A percentile compares a stretch with the other conserved stretches of the same genome.
These are phyloP conservation scores for Spinacia oleracea DNA, from an alignment of 179 eudicot genomes.

Conservation along the genomic window DNA sequence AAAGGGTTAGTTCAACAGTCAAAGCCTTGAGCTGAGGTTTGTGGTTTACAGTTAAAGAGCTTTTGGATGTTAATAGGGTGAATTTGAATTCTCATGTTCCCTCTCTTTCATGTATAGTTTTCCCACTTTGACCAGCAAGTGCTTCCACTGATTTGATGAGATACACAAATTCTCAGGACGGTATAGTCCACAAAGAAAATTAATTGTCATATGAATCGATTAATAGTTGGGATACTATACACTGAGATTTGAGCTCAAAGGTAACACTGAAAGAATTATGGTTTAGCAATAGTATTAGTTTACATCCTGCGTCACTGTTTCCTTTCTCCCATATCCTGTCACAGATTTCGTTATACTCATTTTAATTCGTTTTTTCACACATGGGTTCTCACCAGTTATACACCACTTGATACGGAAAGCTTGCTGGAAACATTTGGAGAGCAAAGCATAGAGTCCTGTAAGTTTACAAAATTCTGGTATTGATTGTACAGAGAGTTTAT, in stretches of 20 bases:
- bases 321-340: background rate
- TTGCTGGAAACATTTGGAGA: constrained; percentile 72
- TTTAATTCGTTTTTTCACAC: constrained; percentile 10
- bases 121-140: background rate
- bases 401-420: constrained; percentile 81
- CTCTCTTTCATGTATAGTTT: background rate
- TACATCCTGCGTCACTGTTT: background rate
- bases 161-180: no score
- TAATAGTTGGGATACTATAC: no score
- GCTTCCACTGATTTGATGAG: no score
- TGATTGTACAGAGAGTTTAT: background rate
- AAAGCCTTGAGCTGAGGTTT: background rate
- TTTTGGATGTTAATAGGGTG: background rate
- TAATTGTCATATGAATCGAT: no score
- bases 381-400: constrained; percentile 54
- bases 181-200: no score
- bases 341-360: background rate
- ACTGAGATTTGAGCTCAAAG: background rate
- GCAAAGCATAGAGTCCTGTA: constrained; percentile 76
- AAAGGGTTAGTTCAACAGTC: background rate
- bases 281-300: background rate
- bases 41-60: background rate
- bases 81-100: background rate
- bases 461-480: constrained; percentile 35
- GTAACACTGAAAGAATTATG: background rate